Conservation (phyloP, 1,139 yeast species). For the Scheffersomyces cryptocercus region DNA sequence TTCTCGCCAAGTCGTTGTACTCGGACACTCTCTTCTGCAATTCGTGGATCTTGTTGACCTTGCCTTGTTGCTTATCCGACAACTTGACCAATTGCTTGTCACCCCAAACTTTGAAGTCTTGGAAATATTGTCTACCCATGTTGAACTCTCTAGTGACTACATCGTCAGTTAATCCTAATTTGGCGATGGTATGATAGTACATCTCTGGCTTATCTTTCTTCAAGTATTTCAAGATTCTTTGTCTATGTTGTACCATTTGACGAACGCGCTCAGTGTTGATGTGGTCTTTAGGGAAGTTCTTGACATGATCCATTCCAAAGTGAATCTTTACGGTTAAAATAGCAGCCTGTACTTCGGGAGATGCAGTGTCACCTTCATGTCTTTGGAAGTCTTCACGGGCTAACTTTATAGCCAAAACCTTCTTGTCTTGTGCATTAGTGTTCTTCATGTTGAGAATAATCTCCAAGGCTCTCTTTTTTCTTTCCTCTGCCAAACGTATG, state of each 20-base stretch:
- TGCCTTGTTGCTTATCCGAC: slow-evolving; percentile 43
- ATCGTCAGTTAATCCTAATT: slow-evolving; percentile 83
- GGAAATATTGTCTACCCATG: slow-evolving; percentile 82
- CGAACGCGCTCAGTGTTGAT: slow-evolving; percentile 69
- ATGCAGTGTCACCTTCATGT: slow-evolving; percentile 88
- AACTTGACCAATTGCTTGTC: slow-evolving; percentile 45
- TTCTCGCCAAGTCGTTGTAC: slow-evolving; percentile 44
- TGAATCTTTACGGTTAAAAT: slow-evolving; percentile 79
- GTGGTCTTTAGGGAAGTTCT: slow-evolving; percentile 72
- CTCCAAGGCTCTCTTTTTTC: slow-evolving; percentile 66
- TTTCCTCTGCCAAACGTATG: slow-evolving; percentile 47
- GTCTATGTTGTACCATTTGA: slow-evolving; percentile 86
- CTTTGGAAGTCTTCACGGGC: slow-evolving; percentile 83
- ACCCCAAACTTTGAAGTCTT: slow-evolving; percentile 84
- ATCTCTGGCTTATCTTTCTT: slow-evolving; percentile 76
- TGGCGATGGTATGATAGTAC: slow-evolving; percentile 83
- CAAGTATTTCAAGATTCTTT: slow-evolving; percentile 75
- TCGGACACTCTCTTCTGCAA: slow-evolving; percentile 44
- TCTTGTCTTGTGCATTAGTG: slow-evolving; percentile 59
- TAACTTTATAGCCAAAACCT: slow-evolving; percentile 57
- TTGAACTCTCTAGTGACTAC: slow-evolving; percentile 78
- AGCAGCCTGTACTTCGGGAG: slow-evolving; percentile 96
- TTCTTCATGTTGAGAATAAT: slow-evolving; percentile 78
- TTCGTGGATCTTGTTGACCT: slow-evolving; percentile 31
- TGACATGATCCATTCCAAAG: slow-evolving; percentile 74